phyloP scores from a whole-genome alignment of 768 basidiomycete species.

The Pholiota conissans region DNA sequence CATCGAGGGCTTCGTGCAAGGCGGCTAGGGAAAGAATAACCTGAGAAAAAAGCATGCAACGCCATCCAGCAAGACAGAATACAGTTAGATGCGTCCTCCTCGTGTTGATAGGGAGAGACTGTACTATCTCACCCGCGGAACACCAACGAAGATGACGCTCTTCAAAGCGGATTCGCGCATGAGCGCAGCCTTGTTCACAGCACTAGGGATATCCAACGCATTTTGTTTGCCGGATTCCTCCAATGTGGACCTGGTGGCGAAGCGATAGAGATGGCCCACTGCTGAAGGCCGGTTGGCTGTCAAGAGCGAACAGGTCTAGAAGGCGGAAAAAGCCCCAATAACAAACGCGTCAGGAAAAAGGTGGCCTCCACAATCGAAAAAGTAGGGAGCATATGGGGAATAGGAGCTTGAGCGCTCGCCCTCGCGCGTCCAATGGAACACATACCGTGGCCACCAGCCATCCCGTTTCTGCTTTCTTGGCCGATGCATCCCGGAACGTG shows the following conservation, averaged over 20 bases:
- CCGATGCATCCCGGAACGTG: slow-evolving; percentile 66
- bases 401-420: background rate
- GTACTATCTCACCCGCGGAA: slow-evolving; percentile 71
- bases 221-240: slow-evolving; percentile 35
- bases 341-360: slow-evolving; percentile 9
- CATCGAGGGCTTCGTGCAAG: slow-evolving; percentile 74
- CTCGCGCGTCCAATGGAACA: slow-evolving; percentile 2
- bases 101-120: slow-evolving; percentile 1
- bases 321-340: slow-evolving; percentile 7
- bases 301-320: slow-evolving; percentile 80
- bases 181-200: slow-evolving; percentile 72
- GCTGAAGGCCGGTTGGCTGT: slow-evolving; percentile 81
- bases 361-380: background rate
- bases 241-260: slow-evolving; percentile 54
- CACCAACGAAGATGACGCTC: slow-evolving; percentile 86
- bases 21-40: slow-evolving; percentile 82
- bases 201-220: slow-evolving; percentile 48
- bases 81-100: slow-evolving; percentile 7
- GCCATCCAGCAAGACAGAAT: background rate
- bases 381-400: slow-evolving; percentile 6
- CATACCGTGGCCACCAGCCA: slow-evolving; percentile 81
- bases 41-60: slow-evolving; percentile 42
- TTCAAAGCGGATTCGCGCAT: slow-evolving; percentile 91
- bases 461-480: slow-evolving; percentile 66
- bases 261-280: slow-evolving; percentile 79